Base-by-base conservation (phyloP, 306 rosid genomes). In the Malus sylvestris region DNA sequence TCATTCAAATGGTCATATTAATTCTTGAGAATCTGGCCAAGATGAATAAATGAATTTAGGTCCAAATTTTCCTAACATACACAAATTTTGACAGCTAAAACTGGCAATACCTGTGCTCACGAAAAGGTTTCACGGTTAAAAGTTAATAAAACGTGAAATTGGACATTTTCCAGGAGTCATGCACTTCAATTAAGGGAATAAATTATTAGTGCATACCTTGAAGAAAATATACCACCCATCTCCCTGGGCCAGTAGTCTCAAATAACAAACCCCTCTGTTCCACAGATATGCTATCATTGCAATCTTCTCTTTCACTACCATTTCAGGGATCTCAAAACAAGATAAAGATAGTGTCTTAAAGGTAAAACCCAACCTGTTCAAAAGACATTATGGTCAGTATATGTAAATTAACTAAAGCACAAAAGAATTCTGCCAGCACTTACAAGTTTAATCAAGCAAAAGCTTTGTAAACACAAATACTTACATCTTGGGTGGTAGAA, bases 161-260 rank as follows among this genome's bases (percentile, higher is more conserved):
- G 66, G 66, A 27, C 35, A 60, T 11, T 9, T 13, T 16, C 19
- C 42, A 9, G 3, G 20, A 11, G 35, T 23, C 18, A 13, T 27
- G 19, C 33, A 27, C 35, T 61, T 61, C 66, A 61, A 27, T 27
- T 0, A 61, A 61, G 7, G 32, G 32, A 61, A 25, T 27, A 27
- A 63, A 30, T 33, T 51, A 65, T 55, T 19, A 9, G 52, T 77
- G 67, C 76, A 78, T 91, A 91, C 98, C 98, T 89, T 88, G 27
- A 91, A 83, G 86, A 93, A 89, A 68, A 67, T 68, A 53, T 81
- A 75, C 96, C 96, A 93, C 75, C 87, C 89, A 15, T 83, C 87
- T 58, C 98, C 97, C 35, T 81, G 88, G 58, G 88, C 93, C 82
- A 91, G 68, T 67, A 82, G 71, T 45, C 63, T 82, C 59, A 87